Base-by-base conservation (phyloP, 1,139 yeast species). In the Geotrichum restrictum region DNA sequence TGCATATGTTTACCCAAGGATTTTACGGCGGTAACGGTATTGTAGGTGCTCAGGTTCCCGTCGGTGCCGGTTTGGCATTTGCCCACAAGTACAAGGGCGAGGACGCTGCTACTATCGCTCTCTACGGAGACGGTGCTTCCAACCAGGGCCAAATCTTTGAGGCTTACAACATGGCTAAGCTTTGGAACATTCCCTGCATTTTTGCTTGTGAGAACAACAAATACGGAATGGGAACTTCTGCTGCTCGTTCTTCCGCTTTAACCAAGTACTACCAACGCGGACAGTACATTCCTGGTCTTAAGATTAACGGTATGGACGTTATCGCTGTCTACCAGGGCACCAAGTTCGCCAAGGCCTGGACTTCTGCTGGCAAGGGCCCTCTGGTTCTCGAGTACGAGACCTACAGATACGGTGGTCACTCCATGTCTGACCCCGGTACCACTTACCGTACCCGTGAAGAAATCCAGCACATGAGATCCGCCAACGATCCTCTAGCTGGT, bases 371-470 rank as follows among this genome's bases (percentile, higher is more conserved):
- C 67, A 93, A 93, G 68, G 98, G 98, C 58, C 98, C 98, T 60
- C 76, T 93, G 64, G 96, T 93, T 54, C 71, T 93, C 65, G 98
- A 93, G 78, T 93, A 86, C 74, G 97, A 91, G 78, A 93, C 98
- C 64, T 93, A 93, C 78, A 85, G 98, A 80, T 93, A 93, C 73
- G 98, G 98, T 78, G 98, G 98, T 71, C 98, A 93, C 82, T 93
- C 98, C 64, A 93, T 93, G 98, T 91, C 97, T 63, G 98, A 93
- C 75, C 98, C 98, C 67, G 98, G 98, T 80, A 93, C 98, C 72
- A 91, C 98, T 62, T 93, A 93, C 83, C 85, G 98, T 82, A 93
- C 98, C 70, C 89, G 98, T 79, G 98, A 93, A 77, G 98, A 93
- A 79, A 95, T 93, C 64, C 98, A 91, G 77, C 94, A 93, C 79